These are phyloP conservation scores for Ophiostoma perfectum DNA, from an alignment of 2,329 filamentous ascomycete genomes.

Conservation along the genomic window DNA sequence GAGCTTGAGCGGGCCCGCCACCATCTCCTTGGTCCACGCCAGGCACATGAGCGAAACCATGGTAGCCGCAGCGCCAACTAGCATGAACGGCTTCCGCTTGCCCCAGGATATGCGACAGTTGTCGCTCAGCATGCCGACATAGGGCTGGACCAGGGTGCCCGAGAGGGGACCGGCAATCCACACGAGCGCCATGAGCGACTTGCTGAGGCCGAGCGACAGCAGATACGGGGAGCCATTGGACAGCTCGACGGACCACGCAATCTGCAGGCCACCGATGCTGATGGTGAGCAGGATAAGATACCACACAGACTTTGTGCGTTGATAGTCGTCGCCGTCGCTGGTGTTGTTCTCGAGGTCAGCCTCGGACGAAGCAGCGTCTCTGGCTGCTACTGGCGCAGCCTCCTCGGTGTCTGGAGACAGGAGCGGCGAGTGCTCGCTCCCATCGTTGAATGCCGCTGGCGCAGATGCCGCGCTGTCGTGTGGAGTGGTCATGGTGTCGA, in stretches of 20 bases:
- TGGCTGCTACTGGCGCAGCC: constrained; percentile 24
- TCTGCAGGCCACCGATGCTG: constrained; percentile 80
- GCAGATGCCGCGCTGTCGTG: constrained; percentile 26
- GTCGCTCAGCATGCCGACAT: constrained; percentile 76
- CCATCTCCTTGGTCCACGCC: constrained; percentile 68
- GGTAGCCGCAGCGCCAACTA: constrained; percentile 62
- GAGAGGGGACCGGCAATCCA: constrained; percentile 80
- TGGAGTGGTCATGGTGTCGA: neutral
- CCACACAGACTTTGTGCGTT: constrained; percentile 73
- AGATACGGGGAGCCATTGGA: constrained; percentile 87
- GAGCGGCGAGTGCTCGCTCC: constrained; percentile 47
- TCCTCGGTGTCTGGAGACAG: constrained; percentile 33
- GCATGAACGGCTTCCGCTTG: constrained; percentile 76
- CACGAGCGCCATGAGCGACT: constrained; percentile 74
- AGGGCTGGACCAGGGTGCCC: constrained; percentile 73
- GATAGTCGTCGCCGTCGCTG: constrained; percentile 42
- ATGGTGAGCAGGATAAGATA: constrained; percentile 83
- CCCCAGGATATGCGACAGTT: constrained; percentile 70
- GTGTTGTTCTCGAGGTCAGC: constrained; percentile 28
- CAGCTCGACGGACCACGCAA: constrained; percentile 92
- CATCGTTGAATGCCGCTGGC: neutral
- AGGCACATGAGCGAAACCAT: constrained; percentile 63
- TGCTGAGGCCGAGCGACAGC: constrained; percentile 73
- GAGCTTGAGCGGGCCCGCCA: constrained; percentile 55
- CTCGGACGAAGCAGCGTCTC: constrained; percentile 29